Conservation (phyloP, 2,329 filamentous ascomycete genomes). For the Dichotomopilus funicola region DNA sequence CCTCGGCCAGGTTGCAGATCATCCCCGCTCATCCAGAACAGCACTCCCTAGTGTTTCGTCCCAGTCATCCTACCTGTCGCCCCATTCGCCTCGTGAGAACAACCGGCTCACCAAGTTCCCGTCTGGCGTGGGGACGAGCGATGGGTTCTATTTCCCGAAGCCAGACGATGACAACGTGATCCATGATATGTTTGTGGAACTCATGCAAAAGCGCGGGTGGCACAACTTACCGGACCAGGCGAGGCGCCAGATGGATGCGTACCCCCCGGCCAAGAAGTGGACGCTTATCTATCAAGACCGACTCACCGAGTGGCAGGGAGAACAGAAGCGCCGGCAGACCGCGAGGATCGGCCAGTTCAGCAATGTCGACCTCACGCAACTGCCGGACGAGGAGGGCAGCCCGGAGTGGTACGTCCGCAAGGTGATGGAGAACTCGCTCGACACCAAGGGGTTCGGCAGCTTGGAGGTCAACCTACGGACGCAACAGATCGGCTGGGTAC, state of each 20-base stretch:
- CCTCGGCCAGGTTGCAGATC: conserved; percentile 31
- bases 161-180: conserved; percentile 77
- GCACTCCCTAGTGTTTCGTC: conserved; percentile 51
- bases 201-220: conserved; percentile 98
- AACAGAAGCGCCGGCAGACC: conserved; percentile 79
- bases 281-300: conserved; percentile 93
- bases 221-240: conserved; percentile 95
- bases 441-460: conserved; percentile 84
- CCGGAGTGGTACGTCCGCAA: conserved; percentile 98
- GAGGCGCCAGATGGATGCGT: conserved; percentile 89
- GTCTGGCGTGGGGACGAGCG: conserved; percentile 33
- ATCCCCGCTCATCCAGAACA: conserved; percentile 42
- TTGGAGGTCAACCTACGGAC: conserved; percentile 91
- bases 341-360: conserved; percentile 66
- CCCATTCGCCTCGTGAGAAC: conserved; percentile 44
- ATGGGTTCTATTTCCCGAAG: conserved; percentile 58
- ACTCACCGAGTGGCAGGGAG: conserved; percentile 86
- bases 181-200: conserved; percentile 81
- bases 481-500: conserved; percentile 97
- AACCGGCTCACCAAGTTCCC: conserved; percentile 51
- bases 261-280: conserved; percentile 94
- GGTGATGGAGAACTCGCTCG: conserved; percentile 92
- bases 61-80: conserved; percentile 47
- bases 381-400: conserved; percentile 88
- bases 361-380: conserved; percentile 62